Conservation (phyloP, 305 asterid species). For the Striga hermonthica region DNA sequence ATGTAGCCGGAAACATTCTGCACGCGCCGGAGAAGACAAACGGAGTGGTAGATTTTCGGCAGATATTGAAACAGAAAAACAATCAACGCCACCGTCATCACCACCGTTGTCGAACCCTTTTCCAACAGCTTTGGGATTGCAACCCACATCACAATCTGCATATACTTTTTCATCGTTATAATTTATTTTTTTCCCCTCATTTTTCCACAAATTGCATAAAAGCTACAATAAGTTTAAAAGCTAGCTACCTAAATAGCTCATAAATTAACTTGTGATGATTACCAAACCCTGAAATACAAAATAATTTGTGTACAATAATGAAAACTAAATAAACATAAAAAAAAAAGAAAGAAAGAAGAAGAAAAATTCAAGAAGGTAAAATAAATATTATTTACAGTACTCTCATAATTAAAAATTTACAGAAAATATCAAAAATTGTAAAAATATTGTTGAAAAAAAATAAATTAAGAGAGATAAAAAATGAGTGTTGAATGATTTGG, state of each 20-base stretch:
- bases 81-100: constrained; percentile 64
- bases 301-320: too few relatives aligned
- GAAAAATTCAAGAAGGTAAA: too few relatives aligned
- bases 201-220: not conserved
- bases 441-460: too few relatives aligned
- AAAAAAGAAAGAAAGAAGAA: too few relatives aligned
- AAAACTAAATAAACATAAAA: too few relatives aligned
- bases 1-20: constrained; percentile 86
- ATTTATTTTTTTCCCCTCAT: not conserved
- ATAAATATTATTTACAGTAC: too few relatives aligned
- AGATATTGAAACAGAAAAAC: constrained; percentile 75
- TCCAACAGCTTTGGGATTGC: constrained; percentile 57
- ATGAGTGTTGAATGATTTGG: not conserved
- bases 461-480: not conserved
- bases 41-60: constrained; percentile 91
- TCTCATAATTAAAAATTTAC: too few relatives aligned
- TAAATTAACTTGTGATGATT: too few relatives aligned
- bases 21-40: constrained; percentile 75
- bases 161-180: not conserved
- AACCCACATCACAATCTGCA: constrained; percentile 85
- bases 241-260: too few relatives aligned
- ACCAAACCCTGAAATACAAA: too few relatives aligned
- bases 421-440: too few relatives aligned
- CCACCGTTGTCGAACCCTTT: constrained; percentile 65
- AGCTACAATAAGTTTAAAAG: too few relatives aligned